Evolutionary conservation across 352 stramenopile species (phyloP).

Genomic region (Globisporangium paddicum): DNA sequence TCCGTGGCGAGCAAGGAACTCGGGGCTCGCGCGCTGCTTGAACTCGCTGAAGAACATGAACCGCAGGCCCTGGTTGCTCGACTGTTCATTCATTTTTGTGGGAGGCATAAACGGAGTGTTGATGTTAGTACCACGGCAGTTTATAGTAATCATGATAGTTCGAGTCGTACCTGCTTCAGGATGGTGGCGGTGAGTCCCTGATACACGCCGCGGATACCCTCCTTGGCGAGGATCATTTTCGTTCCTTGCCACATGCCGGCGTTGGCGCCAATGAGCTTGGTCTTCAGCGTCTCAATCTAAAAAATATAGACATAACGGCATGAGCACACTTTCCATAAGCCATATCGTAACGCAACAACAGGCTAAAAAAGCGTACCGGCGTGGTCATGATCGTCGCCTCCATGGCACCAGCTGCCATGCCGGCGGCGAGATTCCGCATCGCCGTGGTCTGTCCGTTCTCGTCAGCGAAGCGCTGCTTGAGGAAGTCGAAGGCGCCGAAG

Average conservation of each 20-base stretch:
- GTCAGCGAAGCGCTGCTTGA: constrained; percentile 82
- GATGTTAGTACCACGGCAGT: not conserved
- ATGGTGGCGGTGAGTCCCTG: constrained; percentile 92
- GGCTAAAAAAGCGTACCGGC: constrained; percentile 39
- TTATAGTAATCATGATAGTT: too few relatives aligned
- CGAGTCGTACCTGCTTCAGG: constrained; percentile 88
- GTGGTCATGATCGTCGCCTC: constrained; percentile 93
- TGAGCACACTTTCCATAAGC: not conserved
- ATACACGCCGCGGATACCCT: constrained; percentile 92
- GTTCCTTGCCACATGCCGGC: constrained; percentile 88
- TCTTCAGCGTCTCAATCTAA: constrained; percentile 95
- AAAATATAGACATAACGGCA: not conserved
- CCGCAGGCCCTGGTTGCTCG: constrained; percentile 93
- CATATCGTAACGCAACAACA: constrained; percentile 2
- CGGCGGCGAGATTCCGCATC: constrained; percentile 90
- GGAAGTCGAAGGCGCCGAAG: constrained; percentile 93
- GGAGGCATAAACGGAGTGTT: too few relatives aligned
- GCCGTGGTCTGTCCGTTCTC: constrained; percentile 89
- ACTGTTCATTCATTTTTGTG: constrained; percentile 26
- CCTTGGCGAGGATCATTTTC: constrained; percentile 89
- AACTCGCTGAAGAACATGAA: constrained; percentile 99
- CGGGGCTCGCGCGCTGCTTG: constrained; percentile 66
- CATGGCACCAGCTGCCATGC: constrained; percentile 90
- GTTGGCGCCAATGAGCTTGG: constrained; percentile 96
- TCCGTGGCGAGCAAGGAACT: constrained; percentile 40